Conservation (phyloP, 2,329 filamentous ascomycete species). For the Colletotrichum brevisporum region DNA sequence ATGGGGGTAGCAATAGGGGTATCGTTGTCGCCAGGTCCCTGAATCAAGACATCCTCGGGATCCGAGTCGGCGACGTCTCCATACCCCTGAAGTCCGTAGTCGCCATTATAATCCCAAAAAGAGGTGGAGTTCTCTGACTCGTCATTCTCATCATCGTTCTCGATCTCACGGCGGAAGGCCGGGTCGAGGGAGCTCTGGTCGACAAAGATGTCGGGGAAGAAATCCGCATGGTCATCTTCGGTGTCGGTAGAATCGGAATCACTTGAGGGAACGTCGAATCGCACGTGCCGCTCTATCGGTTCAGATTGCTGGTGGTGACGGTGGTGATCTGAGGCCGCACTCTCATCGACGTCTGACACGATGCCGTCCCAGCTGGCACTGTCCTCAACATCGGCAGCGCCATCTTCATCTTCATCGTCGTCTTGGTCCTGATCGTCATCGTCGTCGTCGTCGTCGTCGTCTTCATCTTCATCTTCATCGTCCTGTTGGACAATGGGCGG, state of each 20-base stretch:
- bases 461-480: slow-evolving; percentile 49
- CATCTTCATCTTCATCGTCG: slow-evolving; percentile 56
- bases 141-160: slow-evolving; percentile 71
- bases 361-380: slow-evolving; percentile 70
- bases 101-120: slow-evolving; percentile 74
- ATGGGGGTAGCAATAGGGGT: slow-evolving; percentile 60
- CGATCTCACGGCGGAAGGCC: slow-evolving; percentile 80
- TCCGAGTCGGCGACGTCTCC: slow-evolving; percentile 56
- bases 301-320: slow-evolving; percentile 48
- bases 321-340: slow-evolving; percentile 58
- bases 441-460: slow-evolving; percentile 54
- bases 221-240: slow-evolving; percentile 72
- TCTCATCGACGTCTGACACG: slow-evolving; percentile 62
- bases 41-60: slow-evolving; percentile 55
- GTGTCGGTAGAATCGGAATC: slow-evolving; percentile 77
- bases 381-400: slow-evolving; percentile 56
- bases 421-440: slow-evolving; percentile 57
- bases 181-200: slow-evolving; percentile 81
- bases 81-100: slow-evolving; percentile 61
- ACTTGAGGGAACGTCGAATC: slow-evolving; percentile 78
- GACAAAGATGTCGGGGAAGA: slow-evolving; percentile 85
- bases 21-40: slow-evolving; percentile 56
- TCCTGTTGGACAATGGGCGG: slow-evolving; percentile 53
- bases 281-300: slow-evolving; percentile 74
- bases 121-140: slow-evolving; percentile 71